phyloP scores from a whole-genome alignment of 2,329 filamentous ascomycete genomes.

The Parascedosporium putredinis region DNA sequence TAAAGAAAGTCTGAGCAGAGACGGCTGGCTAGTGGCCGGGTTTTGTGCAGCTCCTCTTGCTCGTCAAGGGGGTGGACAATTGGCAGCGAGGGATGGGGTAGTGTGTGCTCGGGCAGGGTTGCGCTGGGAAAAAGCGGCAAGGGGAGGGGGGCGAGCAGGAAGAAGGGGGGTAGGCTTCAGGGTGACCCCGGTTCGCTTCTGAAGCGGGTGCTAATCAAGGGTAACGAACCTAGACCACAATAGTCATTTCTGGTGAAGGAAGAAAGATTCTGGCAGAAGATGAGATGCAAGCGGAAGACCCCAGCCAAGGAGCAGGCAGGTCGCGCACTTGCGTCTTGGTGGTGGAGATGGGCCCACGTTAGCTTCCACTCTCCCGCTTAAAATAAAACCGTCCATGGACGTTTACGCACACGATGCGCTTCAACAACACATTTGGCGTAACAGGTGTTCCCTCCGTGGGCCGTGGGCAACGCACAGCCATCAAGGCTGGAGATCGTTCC shows the following conservation, averaged over 20 bases:
- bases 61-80: slow-evolving; percentile 14
- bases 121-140: slow-evolving; percentile 5
- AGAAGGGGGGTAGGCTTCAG: slow-evolving; percentile 3
- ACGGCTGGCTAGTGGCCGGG: slow-evolving; percentile 29
- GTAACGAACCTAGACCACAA: slow-evolving; percentile 2
- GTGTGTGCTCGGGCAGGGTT: slow-evolving; percentile 3
- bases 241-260: background rate
- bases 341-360: no score
- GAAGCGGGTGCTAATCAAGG: slow-evolving; percentile 7
- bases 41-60: slow-evolving; percentile 40
- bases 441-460: background rate
- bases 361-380: no score
- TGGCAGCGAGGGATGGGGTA: slow-evolving; percentile 4
- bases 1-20: slow-evolving; percentile 5
- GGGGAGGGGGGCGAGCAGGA: slow-evolving; percentile 1
- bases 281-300: background rate
- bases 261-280: background rate
- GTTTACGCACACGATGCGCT: no score
- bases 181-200: slow-evolving; percentile 7
- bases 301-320: background rate
- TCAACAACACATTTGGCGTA: no score
- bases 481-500: background rate
- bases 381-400: no score
- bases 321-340: no score
- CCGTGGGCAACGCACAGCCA: background rate